Evolutionary conservation across 1,284 basidiomycete species (phyloP).

Genomic region (Moesziomyces sp.): DNA sequence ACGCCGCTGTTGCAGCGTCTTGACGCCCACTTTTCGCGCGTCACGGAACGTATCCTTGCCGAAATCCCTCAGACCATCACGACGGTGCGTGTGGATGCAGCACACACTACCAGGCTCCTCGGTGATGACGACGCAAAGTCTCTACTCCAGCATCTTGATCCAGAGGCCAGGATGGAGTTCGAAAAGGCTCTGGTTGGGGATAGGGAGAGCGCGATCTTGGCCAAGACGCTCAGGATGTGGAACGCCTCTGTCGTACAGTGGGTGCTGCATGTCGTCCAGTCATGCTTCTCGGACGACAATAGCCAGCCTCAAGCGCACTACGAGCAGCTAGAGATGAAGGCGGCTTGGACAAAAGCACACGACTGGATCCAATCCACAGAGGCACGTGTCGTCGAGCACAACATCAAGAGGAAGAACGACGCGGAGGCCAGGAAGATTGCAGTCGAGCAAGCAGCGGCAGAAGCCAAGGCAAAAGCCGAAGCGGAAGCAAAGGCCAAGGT

Average conservation of each 20-base stretch:
- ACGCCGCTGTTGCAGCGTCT: not conserved
- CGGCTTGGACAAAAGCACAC: not conserved
- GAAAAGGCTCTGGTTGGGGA: slow-evolving; percentile 15
- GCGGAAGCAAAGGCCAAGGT: slow-evolving; percentile 5
- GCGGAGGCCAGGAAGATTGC: slow-evolving; percentile 8
- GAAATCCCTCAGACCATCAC: slow-evolving; percentile 8
- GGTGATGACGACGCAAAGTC: slow-evolving; percentile 9
- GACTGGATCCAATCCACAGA: slow-evolving; percentile 9
- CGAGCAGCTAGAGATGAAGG: not conserved
- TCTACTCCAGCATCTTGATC: slow-evolving; percentile 7
- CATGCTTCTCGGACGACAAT: slow-evolving; percentile 12
- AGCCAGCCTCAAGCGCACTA: not conserved
- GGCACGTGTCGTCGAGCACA: not conserved
- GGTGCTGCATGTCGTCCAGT: slow-evolving; percentile 13
- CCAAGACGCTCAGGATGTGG: slow-evolving; percentile 19
- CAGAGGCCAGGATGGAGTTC: not conserved
- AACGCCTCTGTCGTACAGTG: slow-evolving; percentile 24
- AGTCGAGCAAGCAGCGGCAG: slow-evolving; percentile 4
- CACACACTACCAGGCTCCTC: not conserved
- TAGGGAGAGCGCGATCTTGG: slow-evolving; percentile 10
- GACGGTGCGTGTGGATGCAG: not conserved
- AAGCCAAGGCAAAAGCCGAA: not conserved
- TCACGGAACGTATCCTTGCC: slow-evolving; percentile 10
- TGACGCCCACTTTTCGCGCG: slow-evolving; percentile 1
- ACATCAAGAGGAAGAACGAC: slow-evolving; percentile 9